Conservation (phyloP, 2,329 filamentous ascomycete genomes). For the Xylariales sp. region DNA sequence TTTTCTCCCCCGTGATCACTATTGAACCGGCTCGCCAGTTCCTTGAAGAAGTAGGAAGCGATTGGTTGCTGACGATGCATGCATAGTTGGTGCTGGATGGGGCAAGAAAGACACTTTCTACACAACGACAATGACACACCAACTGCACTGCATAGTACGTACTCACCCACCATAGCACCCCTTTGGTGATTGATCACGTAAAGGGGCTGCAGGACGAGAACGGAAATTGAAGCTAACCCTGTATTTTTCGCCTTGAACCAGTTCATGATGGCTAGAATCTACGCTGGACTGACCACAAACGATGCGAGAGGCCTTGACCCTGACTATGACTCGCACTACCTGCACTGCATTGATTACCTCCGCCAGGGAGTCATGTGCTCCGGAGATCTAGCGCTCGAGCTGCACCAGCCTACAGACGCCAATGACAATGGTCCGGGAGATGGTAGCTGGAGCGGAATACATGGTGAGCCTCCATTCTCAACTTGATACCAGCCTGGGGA, state of each 20-base stretch:
- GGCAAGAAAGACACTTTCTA: slow-evolving; percentile 31
- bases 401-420: slow-evolving; percentile 14
- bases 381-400: slow-evolving; percentile 18
- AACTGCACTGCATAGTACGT: slow-evolving; percentile 29
- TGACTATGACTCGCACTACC: slow-evolving; percentile 20
- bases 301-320: slow-evolving; percentile 13
- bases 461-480: slow-evolving; percentile 11
- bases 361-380: slow-evolving; percentile 20
- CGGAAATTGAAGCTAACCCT: too few relatives aligned
- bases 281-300: slow-evolving; percentile 17
- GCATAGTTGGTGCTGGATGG: slow-evolving; percentile 31
- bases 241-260: too few relatives aligned
- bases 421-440: slow-evolving; percentile 16
- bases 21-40: slow-evolving; percentile 5
- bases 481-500: background rate
- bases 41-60: too few relatives aligned
- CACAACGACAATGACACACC: slow-evolving; percentile 31
- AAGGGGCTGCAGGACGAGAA: too few relatives aligned
- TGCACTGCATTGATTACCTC: slow-evolving; percentile 20
- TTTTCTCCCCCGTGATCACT: background rate
- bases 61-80: too few relatives aligned
- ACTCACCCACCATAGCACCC: background rate
- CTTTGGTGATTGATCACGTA: too few relatives aligned
- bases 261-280: slow-evolving; percentile 31
- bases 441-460: slow-evolving; percentile 17